Conservation (phyloP, 23 red algal genomes). For the Gracilaria gracilis region DNA sequence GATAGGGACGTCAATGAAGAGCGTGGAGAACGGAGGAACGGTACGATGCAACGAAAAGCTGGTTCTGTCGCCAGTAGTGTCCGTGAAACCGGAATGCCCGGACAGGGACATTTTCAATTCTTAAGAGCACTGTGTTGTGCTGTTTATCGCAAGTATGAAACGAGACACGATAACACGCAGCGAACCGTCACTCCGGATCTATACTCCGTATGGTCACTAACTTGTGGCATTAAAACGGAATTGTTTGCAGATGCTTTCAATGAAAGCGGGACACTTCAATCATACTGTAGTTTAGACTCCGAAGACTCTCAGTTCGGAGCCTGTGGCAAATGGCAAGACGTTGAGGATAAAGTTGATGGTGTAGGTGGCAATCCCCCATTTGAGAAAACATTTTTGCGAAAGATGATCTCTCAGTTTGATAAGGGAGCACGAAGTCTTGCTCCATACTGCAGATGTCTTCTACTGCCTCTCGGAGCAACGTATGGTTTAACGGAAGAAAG, state of each 20-base stretch:
- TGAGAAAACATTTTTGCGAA: conserved; percentile 1
- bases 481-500: not conserved
- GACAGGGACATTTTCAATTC: too few relatives aligned
- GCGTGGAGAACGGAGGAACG: too few relatives aligned
- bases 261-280: conserved; percentile 15
- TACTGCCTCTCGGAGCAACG: not conserved
- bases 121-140: too few relatives aligned
- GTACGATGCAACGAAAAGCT: too few relatives aligned
- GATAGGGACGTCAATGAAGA: too few relatives aligned
- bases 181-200: conserved; percentile 28
- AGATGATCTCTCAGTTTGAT: conserved; percentile 12
- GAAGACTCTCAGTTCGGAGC: conserved; percentile 9
- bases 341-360: conserved; percentile 31
- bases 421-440: conserved; percentile 4
- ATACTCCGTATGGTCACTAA: conserved; percentile 30
- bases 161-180: too few relatives aligned
- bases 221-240: conserved; percentile 3
- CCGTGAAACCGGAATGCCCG: too few relatives aligned
- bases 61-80: too few relatives aligned
- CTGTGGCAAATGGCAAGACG: conserved; percentile 30
- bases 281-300: conserved; percentile 16
- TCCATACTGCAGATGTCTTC: conserved; percentile 38
- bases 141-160: too few relatives aligned
- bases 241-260: conserved; percentile 38
- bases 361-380: conserved; percentile 43